Conservation (phyloP, 805 yeast species). For the Hanseniaspora clermontiae region DNA sequence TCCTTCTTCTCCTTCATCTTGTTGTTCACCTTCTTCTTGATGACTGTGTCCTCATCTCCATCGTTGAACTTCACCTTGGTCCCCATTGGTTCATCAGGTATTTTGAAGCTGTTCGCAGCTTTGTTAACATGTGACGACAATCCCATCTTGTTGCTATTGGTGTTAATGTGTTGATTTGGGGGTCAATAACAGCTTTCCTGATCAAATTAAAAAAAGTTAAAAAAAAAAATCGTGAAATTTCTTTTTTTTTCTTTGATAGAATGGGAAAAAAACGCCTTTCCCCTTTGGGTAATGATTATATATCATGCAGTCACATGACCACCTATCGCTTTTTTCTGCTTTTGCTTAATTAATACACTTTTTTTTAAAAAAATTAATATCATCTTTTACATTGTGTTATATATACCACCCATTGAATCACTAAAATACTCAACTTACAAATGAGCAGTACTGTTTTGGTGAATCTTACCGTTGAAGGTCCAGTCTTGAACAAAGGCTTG, state of each 20-base stretch:
- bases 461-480: conserved; percentile 30
- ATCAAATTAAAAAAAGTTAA: too few relatives aligned
- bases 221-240: not conserved
- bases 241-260: not conserved
- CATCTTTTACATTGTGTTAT: conserved; percentile 27
- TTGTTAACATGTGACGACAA: conserved; percentile 9
- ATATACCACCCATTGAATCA: not conserved
- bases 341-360: too few relatives aligned
- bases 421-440: not conserved
- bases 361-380: too few relatives aligned
- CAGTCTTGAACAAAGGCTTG: conserved; percentile 77
- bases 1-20: conserved; percentile 8
- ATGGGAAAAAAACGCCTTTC: too few relatives aligned
- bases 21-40: conserved; percentile 6
- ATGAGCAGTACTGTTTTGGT: conserved; percentile 12
- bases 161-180: too few relatives aligned
- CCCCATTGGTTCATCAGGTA: conserved; percentile 8
- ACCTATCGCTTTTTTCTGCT: too few relatives aligned
- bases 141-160: not conserved
- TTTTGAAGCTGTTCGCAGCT: conserved; percentile 9
- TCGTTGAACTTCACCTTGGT: conserved; percentile 9
- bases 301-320: too few relatives aligned
- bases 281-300: too few relatives aligned
- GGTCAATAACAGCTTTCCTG: too few relatives aligned
- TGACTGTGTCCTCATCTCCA: not conserved